A percentile compares a stretch with the other conserved stretches of the same genome.
Conservation (phyloP, 1,139 yeast species). For the Saccharomyces hybrid region DNA sequence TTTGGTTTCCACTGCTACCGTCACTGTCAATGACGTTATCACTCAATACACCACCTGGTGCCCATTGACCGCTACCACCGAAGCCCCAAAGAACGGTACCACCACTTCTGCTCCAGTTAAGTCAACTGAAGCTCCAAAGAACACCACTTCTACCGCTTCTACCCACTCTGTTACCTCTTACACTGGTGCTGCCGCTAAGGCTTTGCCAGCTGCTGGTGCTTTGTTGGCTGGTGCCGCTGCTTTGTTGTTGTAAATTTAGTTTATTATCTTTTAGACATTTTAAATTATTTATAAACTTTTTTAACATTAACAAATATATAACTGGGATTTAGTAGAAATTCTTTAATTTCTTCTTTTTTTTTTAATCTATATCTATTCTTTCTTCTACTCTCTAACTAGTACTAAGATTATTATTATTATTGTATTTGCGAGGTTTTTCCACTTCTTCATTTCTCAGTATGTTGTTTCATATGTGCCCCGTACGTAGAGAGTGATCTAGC, state of each 20-base stretch:
- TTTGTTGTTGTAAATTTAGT: constrained; percentile 25
- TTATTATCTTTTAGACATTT: neutral
- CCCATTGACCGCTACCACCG: neutral
- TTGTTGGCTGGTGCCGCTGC: constrained; percentile 31
- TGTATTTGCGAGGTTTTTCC: too few species aligned
- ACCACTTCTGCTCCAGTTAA: constrained; percentile 6
- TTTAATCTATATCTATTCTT: neutral
- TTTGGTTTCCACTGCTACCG: too few species aligned
- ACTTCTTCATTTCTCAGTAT: too few species aligned
- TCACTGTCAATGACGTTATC: too few species aligned
- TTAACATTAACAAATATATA: neutral
- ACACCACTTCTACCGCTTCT: constrained; percentile 3
- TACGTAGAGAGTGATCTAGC: too few species aligned
- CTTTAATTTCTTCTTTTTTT: neutral
- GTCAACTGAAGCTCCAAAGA: constrained; percentile 3
- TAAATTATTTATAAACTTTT: neutral
- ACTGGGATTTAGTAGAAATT: neutral
- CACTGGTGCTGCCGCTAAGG: constrained; percentile 29
- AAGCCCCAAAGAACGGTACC: constrained; percentile 8
- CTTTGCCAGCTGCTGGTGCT: constrained; percentile 31
- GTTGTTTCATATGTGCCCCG: too few species aligned
- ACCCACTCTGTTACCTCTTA: constrained; percentile 12
- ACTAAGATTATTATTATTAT: too few species aligned
- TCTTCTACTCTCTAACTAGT: too few species aligned
- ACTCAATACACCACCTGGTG: too few species aligned